Evolutionary conservation across 2,329 filamentous ascomycete species (phyloP).

Genomic region (Arachnomyces sp.): DNA sequence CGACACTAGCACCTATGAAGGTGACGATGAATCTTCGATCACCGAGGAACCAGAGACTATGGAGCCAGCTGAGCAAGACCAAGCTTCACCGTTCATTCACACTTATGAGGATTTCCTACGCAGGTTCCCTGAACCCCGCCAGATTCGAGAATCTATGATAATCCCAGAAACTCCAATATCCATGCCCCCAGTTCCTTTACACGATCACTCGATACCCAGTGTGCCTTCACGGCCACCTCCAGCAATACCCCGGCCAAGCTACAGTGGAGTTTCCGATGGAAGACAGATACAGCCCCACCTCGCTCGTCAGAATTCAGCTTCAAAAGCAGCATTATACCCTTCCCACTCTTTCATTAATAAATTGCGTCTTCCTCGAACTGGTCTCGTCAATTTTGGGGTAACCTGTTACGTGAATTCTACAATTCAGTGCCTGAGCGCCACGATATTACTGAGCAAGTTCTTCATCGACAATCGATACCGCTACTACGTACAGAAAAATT

Average conservation of each 20-base stretch:
- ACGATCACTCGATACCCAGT: conserved; percentile 46
- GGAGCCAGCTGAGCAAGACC: conserved; percentile 41
- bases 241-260: conserved; percentile 62
- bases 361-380: conserved; percentile 55
- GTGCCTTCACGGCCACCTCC: conserved; percentile 59
- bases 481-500: conserved; percentile 55
- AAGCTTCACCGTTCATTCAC: conserved; percentile 51
- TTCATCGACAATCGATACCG: conserved; percentile 59
- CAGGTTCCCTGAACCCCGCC: conserved; percentile 65
- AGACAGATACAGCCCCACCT: conserved; percentile 38
- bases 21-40: conserved; percentile 32
- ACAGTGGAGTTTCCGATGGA: conserved; percentile 69
- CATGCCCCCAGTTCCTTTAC: conserved; percentile 22
- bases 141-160: conserved; percentile 52
- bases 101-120: conserved; percentile 78
- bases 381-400: conserved; percentile 70
- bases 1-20: conserved; percentile 31
- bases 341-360: conserved; percentile 35
- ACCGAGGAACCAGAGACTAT: conserved; percentile 35
- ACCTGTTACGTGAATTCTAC: conserved; percentile 93
- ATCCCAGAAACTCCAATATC: conserved; percentile 28
- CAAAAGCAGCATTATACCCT: conserved; percentile 37
- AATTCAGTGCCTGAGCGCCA: conserved; percentile 73
- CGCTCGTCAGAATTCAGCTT: conserved; percentile 38
- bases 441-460: conserved; percentile 53